Base-by-base conservation (phyloP, 2,329 filamentous ascomycete species). In the Diaporthe sp. region DNA sequence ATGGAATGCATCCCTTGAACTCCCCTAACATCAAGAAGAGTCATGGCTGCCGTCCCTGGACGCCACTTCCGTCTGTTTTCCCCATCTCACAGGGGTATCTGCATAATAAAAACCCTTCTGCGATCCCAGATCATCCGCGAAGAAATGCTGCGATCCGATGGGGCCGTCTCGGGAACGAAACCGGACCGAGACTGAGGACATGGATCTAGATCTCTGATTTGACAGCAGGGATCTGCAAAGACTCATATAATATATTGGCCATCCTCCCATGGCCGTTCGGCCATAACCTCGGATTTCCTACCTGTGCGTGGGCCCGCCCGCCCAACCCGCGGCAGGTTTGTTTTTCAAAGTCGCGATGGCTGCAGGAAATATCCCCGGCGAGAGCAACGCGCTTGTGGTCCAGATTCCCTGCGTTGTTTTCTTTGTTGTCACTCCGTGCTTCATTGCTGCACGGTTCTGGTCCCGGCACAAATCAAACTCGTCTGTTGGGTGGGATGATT, bases 371-470 rank as follows among this genome's bases (percentile, higher is more conserved):
- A 55, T 55, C 5, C 65, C 65, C 34, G 65, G 65, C 9, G 49
- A 69, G 15, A 69, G 65, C 65, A 69, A 69, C 34, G 65, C 65
- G n/a, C 49, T 15, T 7, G n/a, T 69, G 46, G 65, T 61, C 19
- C 46, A 72, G 57, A 65, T 72, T 39, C 73, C 62, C 31, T 37
- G 67, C 53, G n/a, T 73, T n/a, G 22, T 59, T n/a, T 67, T 67
- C 62, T 5, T 76, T 46, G 25, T 71, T 19, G 12, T 67, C 55
- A 42, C 57, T 9, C 57, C 70, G 15, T 34, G 62, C n/a, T 22
- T 69, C 46, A 17, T 69, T 69, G 65, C 49, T 3, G 65, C 65
- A 42, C 46, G 65, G 10, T 69, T 69, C 65, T 69, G 65, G 65
- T 55, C 49, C 65, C 46, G 65, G 34, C 49, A 69, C 34, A 69